Evolutionary conservation across 73 alveolate genomes (phyloP).

Genomic region (Tetrahymena borealis): DNA sequence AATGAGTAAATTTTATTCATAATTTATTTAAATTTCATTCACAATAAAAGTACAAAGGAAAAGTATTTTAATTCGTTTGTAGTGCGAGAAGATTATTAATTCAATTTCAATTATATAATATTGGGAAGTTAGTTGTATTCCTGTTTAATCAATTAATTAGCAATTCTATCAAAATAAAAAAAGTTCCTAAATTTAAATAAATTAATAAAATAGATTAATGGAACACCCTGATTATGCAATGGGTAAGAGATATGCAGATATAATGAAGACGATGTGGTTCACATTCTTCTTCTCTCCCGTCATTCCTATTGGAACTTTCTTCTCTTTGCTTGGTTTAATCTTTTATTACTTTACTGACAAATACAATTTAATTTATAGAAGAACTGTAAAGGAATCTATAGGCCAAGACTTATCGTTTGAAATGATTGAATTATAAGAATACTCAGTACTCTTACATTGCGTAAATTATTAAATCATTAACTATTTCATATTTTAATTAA

Average conservation of each 20-base stretch:
- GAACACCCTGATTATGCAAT: slow-evolving; percentile 39
- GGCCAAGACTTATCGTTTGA: slow-evolving; percentile 18
- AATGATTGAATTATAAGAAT: slow-evolving; percentile 36
- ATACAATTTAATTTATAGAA: slow-evolving; percentile 17
- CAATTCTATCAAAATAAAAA: too few species aligned
- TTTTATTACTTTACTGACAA: slow-evolving; percentile 29
- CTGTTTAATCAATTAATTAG: too few species aligned
- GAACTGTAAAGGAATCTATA: slow-evolving; percentile 39
- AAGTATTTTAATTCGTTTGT: too few species aligned
- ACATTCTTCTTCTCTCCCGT: slow-evolving; percentile 34
- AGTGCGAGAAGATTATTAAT: too few species aligned
- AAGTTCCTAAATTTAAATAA: too few species aligned
- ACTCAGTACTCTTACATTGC: neutral
- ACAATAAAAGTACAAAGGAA: neutral
- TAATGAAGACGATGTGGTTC: slow-evolving; percentile 48
- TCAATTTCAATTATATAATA: too few species aligned
- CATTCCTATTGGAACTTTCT: slow-evolving; percentile 33
- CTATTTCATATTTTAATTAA: neutral
- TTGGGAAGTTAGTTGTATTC: too few species aligned
- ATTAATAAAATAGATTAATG: slow-evolving; percentile 37
- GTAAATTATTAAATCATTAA: neutral
- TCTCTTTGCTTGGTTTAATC: slow-evolving; percentile 25
- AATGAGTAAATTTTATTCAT: slow-evolving; percentile 11
- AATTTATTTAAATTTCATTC: neutral
- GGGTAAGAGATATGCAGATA: slow-evolving; percentile 45